phyloP scores from a whole-genome alignment of 495 filamentous ascomycete species.

The Xylaria bambusicola region DNA sequence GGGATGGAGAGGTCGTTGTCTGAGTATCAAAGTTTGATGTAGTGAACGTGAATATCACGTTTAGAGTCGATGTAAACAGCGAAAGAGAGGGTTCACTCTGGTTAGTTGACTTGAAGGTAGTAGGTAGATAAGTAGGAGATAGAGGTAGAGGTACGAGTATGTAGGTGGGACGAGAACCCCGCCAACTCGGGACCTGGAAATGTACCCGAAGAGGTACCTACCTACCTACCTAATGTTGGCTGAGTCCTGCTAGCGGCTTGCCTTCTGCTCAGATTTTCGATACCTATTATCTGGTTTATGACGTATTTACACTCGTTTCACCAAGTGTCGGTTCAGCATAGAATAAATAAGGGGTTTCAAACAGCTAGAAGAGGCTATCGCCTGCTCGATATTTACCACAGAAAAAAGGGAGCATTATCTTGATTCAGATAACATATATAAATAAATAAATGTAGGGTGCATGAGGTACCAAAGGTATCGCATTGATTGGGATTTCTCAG shows the following conservation, averaged over 20 bases:
- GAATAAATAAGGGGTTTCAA: neutral
- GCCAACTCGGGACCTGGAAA: neutral
- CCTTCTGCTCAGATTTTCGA: too few species aligned
- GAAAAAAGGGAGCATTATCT: too few species aligned
- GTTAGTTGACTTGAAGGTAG: too few species aligned
- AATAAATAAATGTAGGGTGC: neutral
- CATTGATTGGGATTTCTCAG: constrained; percentile 29
- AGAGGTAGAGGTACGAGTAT: neutral
- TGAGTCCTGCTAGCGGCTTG: too few species aligned
- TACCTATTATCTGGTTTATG: neutral
- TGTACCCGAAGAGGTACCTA: neutral
- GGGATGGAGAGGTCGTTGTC: neutral
- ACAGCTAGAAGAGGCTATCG: constrained; percentile 11
- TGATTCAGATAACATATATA: too few species aligned
- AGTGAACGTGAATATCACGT: too few species aligned
- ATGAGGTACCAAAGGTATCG: constrained; percentile 11
- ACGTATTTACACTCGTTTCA: neutral
- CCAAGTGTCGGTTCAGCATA: neutral
- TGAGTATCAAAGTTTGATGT: neutral
- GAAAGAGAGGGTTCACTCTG: too few species aligned
- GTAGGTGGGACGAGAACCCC: neutral
- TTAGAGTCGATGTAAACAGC: too few species aligned
- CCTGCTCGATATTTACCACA: constrained; percentile 13
- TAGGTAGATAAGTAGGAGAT: too few species aligned
- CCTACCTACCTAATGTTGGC: too few species aligned